Base-by-base conservation (phyloP, 495 filamentous ascomycete species). In the Hypoxylon lenormandii region DNA sequence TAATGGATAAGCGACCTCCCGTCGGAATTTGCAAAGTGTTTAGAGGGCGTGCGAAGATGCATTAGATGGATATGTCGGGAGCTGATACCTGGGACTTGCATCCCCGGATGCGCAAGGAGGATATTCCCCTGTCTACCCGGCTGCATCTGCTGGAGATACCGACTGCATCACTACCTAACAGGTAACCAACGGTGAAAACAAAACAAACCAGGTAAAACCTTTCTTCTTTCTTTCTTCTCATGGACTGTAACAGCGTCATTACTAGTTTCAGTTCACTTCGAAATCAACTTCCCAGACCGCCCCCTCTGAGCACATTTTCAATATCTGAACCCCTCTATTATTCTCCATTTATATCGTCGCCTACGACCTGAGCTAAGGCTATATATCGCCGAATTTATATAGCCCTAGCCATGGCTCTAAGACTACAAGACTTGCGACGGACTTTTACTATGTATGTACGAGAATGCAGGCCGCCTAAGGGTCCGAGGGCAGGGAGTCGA, bases 91-190 rank as follows among this genome's bases (percentile, higher is more conserved):
- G 57, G 61, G 60, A 66, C 61, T 26, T 66, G 67, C 67, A 66
- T 70, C 1, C 4, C 53, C 67, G 67, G 67, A 70, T 70, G 61
- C 61, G 67, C 67, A 66, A 38, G 51, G 67, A 70, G 56, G 56
- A 43, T 50, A 52, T 62, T 62, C 60, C 66, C 60, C 59, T 48
- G 37, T 26, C 60, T 56, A 48, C 42, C 55, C 51, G 51, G 51
- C 52, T 64, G 51, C 46, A 57, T 47, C 26, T 36, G n/a, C 42
- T 26, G 40, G 13, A 13, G 38, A 28, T 51, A 55, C 64, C 64
- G 64, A 56, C 67, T 70, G 67, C 61, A 70, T 58, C 55, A 65
- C 56, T 70, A 70, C 67, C 61, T 66, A 53, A 70, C 49, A 55
- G 38, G 5, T 21, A 21, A n/a, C 30, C 6, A 7, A 58, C 54